Evolutionary conservation across 805 yeast genomes (phyloP), one percentile per base, ranked within the genome.

Genomic region (Ogataea angusta): DNA sequence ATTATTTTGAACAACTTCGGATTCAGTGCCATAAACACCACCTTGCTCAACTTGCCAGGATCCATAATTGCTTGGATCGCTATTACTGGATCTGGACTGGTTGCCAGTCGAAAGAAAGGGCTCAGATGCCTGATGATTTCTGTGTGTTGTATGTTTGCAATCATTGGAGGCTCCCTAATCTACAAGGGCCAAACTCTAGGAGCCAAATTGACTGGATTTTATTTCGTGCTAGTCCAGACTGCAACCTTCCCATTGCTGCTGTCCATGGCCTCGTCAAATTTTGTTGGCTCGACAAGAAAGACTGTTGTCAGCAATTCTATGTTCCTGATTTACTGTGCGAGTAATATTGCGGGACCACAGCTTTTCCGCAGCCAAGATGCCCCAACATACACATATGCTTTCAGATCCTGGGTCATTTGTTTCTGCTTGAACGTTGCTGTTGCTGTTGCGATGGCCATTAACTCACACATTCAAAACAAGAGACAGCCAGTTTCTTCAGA

Each of bases 291-390:
- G 40, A 81, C 88, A 10, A 84, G 81, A 58, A 77, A 80, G 54
- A 63, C 76, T 47, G 66, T 74, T 9, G 72, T 76, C 15, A 73
- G 75, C 38, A 79, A 80, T 10, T 59, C 76, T 25, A 70, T 73
- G 29, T 68, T 82, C 62, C 67, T 81, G 38, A 76, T 76, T 9
- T 83, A 80, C 57, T 78, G 85, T 35, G 73, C 77, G 23, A 84
- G 86, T 13, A 78, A 80, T 56, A 65, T 83, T 35, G 75, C 78
- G 36, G 89, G 89, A 5, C 87, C 90, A 4, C 87, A 81, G 57
- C 69, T 85, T 14, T 84, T 83, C 66, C 69, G 68, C 44, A 60
- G 71, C 1, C 53, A 63, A 9, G 77, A 80, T 39, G 78, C 76
- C 16, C 88, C 88, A 13, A 56, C 59, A 16, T 84, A 82, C 55